phyloP scores from a whole-genome alignment of 345 rosid species.

The Linum trigynum region DNA sequence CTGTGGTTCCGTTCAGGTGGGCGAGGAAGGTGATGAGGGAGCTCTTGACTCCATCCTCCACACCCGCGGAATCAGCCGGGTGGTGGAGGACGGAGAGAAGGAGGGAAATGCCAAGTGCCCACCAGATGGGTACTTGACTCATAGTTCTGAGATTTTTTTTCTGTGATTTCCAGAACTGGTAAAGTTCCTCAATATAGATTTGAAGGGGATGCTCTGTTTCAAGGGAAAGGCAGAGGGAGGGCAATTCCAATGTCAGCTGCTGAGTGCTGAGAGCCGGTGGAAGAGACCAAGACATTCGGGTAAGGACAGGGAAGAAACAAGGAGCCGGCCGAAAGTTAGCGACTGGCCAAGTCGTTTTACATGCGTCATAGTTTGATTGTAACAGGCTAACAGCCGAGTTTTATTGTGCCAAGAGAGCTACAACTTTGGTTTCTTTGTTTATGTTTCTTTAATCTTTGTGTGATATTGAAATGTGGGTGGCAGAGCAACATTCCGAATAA shows the following conservation, averaged over 20 bases:
- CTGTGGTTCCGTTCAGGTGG: constrained; percentile 19
- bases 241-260: constrained; percentile 22
- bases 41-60: constrained; percentile 20
- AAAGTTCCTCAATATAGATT: constrained; percentile 6
- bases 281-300: neutral
- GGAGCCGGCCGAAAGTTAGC: neutral
- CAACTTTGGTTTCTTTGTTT: neutral
- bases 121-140: constrained; percentile 21
- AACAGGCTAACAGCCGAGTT: neutral
- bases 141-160: constrained; percentile 9
- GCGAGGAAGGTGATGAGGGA: constrained; percentile 23
- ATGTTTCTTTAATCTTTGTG: no score
- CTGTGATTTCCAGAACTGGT: neutral
- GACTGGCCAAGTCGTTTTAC: neutral
- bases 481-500: no score
- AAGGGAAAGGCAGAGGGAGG: constrained; percentile 12
- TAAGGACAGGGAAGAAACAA: neutral
- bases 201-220: neutral
- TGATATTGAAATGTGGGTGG: no score
- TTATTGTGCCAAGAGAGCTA: neutral
- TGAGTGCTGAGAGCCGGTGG: neutral
- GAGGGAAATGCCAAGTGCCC: constrained; percentile 14
- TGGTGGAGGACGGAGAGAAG: constrained; percentile 11
- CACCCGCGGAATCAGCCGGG: constrained; percentile 10
- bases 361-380: no score